Percentiles rank a stretch among this genome's conserved stretches.
These are phyloP conservation scores for Neopestalotiopsis sp. DNA, from an alignment of 2,329 filamentous ascomycete species.

Conservation along the genomic window DNA sequence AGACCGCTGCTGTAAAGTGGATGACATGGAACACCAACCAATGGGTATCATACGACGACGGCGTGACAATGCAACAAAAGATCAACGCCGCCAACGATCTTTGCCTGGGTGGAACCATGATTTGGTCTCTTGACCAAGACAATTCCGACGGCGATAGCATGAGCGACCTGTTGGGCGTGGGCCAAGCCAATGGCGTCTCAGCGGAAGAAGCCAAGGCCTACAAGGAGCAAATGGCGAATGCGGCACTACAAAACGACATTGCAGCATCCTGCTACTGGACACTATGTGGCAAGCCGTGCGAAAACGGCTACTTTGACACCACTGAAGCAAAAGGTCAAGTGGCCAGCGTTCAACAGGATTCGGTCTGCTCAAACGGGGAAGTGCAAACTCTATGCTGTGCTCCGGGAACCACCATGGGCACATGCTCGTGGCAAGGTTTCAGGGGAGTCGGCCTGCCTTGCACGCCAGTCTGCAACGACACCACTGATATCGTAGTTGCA, in stretches of 20 bases:
- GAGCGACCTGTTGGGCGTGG: conserved; percentile 1
- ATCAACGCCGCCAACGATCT: conserved; percentile 32
- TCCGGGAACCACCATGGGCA: conserved; percentile 19
- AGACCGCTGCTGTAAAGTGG: conserved; percentile 27
- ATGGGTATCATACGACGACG: conserved; percentile 45
- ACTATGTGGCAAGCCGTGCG: not conserved
- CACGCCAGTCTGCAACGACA: conserved; percentile 17
- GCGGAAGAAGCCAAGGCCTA: not conserved
- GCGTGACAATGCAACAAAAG: conserved; percentile 38
- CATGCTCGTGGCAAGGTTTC: conserved; percentile 20
- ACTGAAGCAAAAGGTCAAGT: conserved; percentile 16
- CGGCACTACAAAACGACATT: not conserved
- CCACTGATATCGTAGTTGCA: conserved; percentile 14
- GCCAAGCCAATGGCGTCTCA: not conserved
- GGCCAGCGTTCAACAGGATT: conserved; percentile 14
- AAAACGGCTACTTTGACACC: not conserved
- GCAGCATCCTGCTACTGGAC: conserved; percentile 3
- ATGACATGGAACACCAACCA: conserved; percentile 38
- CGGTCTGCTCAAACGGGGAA: conserved; percentile 20
- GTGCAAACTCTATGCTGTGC: conserved; percentile 20
- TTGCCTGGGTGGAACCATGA: conserved; percentile 11
- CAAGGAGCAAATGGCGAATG: not conserved
- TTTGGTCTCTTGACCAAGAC: conserved; percentile 5
- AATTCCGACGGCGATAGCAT: conserved; percentile 1
- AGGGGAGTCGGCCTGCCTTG: conserved; percentile 20